Conservation (phyloP, 495 filamentous ascomycete species). For the Xylaria palmicola region DNA sequence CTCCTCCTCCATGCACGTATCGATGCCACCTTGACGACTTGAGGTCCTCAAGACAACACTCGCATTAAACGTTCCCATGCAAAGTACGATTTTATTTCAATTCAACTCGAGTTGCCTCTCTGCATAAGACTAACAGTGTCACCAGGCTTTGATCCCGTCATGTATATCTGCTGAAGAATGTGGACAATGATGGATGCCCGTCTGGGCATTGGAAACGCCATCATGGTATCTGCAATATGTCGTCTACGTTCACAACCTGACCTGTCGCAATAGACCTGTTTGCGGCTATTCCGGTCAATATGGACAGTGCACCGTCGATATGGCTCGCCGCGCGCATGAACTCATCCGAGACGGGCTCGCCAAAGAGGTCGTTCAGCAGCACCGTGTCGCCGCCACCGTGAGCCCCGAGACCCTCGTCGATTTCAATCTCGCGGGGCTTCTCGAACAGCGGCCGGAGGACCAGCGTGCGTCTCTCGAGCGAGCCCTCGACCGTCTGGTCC, state of each 20-base stretch:
- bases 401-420: constrained; percentile 37
- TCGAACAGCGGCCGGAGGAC: constrained; percentile 42
- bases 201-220: background rate
- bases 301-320: constrained; percentile 55
- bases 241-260: constrained; percentile 47
- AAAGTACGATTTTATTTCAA: background rate
- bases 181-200: no score
- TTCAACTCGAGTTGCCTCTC: background rate
- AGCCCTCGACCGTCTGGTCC: constrained; percentile 44
- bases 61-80: background rate
- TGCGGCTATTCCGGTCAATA: constrained; percentile 57
- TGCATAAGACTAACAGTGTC: background rate
- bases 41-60: no score
- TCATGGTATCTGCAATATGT: constrained; percentile 38
- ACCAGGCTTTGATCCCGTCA: no score
- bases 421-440: constrained; percentile 44
- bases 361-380: constrained; percentile 46
- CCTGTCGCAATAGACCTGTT: constrained; percentile 56
- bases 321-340: constrained; percentile 47
- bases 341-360: constrained; percentile 40
- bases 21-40: background rate
- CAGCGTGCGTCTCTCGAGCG: constrained; percentile 38
- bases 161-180: no score
- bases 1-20: background rate
- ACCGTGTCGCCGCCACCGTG: constrained; percentile 49